Evolutionary conservation across 345 rosid genomes (phyloP).

Genomic region (Citropsis articulata): DNA sequence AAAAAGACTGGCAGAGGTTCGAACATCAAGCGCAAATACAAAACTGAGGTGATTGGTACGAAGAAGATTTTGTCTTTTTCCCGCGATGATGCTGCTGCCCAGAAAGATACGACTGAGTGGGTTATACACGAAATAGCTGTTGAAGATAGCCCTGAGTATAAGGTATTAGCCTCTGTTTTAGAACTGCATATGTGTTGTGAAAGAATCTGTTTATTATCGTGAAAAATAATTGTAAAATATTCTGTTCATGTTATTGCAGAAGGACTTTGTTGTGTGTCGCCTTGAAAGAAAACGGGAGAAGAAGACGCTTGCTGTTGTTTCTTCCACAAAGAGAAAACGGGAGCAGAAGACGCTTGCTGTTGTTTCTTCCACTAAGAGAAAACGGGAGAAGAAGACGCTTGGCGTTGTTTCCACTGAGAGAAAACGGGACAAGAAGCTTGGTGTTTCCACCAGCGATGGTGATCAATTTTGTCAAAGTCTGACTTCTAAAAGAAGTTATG

Average conservation of each 20-base stretch:
- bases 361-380: not conserved
- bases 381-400: not conserved
- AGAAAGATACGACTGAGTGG: not conserved
- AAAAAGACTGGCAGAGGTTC: conserved; percentile 39
- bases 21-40: conserved; percentile 3
- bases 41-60: conserved; percentile 25
- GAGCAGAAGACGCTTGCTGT: too few relatives aligned
- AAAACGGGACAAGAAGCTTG: not conserved
- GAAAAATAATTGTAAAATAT: not conserved
- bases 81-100: not conserved
- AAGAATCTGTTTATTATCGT: not conserved
- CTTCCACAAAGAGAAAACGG: not conserved
- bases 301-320: not conserved
- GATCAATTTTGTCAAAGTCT: not conserved
- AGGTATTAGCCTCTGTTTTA: not conserved
- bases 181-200: not conserved
- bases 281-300: not conserved
- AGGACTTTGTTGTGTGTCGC: conserved; percentile 8
- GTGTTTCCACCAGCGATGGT: not conserved
- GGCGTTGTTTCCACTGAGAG: not conserved
- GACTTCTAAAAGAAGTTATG: too few relatives aligned
- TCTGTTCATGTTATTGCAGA: not conserved
- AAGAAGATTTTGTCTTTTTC: conserved; percentile 38
- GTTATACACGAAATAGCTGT: not conserved
- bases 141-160: not conserved